A percentile compares a stretch with the other conserved stretches of the same genome.
Evolutionary conservation across 768 basidiomycete genomes (phyloP).

Genomic region (Kwoniella mangroviensis): DNA sequence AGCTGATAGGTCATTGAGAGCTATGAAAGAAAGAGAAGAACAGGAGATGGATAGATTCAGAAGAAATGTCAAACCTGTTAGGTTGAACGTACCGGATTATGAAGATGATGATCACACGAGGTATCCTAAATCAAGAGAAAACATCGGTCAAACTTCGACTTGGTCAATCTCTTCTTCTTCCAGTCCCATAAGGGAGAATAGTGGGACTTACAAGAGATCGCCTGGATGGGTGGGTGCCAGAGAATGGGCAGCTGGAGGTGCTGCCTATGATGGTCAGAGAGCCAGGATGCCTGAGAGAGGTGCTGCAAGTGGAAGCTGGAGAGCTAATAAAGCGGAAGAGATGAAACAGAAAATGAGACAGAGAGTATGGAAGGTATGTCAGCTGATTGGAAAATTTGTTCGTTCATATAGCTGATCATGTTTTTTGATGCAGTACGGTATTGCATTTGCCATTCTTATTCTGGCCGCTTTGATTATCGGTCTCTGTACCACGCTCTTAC

Average conservation of each 20-base stretch:
- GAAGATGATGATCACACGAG: conserved; percentile 14
- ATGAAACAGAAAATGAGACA: conserved; percentile 33
- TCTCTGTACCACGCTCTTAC: conserved; percentile 43
- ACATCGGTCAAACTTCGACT: conserved; percentile 6
- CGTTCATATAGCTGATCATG: conserved; percentile 8
- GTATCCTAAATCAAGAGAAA: conserved; percentile 6
- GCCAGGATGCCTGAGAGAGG: conserved; percentile 11
- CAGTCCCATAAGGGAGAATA: conserved; percentile 19
- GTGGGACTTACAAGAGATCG: conserved; percentile 11
- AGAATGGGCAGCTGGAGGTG: conserved; percentile 26
- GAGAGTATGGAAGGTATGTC: conserved; percentile 38
- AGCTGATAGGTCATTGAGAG: conserved; percentile 23
- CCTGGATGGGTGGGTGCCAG: conserved; percentile 31
- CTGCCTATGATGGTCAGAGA: conserved; percentile 12
- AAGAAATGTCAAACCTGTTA: conserved; percentile 17
- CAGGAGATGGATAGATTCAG: conserved; percentile 45
- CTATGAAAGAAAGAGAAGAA: conserved; percentile 37
- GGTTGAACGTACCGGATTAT: conserved; percentile 22
- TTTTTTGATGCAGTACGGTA: conserved; percentile 22
- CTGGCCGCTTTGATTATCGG: conserved; percentile 38
- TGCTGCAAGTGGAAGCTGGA: conserved; percentile 6
- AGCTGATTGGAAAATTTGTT: too few species aligned
- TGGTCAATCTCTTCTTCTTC: conserved; percentile 19
- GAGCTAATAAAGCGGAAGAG: conserved; percentile 29
- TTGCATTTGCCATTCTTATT: conserved; percentile 34